Base-by-base conservation (phyloP, 169 alveolate genomes). In the Plasmodium vinckei region DNA sequence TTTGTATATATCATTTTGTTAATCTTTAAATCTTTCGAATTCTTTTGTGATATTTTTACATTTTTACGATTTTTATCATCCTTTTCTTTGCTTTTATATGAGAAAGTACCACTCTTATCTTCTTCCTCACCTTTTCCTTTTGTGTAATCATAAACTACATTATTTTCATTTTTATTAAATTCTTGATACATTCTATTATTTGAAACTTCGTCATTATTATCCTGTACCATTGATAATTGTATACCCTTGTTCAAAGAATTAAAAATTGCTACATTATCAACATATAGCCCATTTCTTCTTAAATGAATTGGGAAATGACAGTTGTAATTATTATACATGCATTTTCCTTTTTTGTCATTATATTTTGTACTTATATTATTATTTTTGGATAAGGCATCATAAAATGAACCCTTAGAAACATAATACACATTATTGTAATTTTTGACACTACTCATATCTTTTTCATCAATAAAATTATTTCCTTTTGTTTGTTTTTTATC, bases 271-370 rank as follows among this genome's bases (percentile, higher is more conserved):
- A 71, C 56, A 53, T 86, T 86, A 23, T 86, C 91, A 19, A 86
- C 64, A 59, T 86, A 86, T 19, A 70, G 25, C 19, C 91, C 91
- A 19, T 86, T 86, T 86, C 91, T 86, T 73, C 91, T 86, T 54
- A 86, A 86, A 86, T 86, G 91, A n/a, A 86, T 63, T 12, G 91
- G 91, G 49, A 86, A 86, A 51, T 86, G 91, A 59, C 91, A 86
- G 25, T 86, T 86, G 54, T 86, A 86, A 42, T 86, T 86, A 54
- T 86, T 86, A 70, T 86, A 86, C 54, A 86, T 86, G 53, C 84
- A 59, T 49, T 53, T 86, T 23, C 39, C 51, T 27, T 79, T 67
- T 19, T 44, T 86, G 17, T 70, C 53, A 60, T 44, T 57, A 77
- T 9, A 9, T 59, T 25, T 49, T 15, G 46, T 1, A 39, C 27